Conservation (phyloP, 768 basidiomycete genomes). For the Hericium alpestre region DNA sequence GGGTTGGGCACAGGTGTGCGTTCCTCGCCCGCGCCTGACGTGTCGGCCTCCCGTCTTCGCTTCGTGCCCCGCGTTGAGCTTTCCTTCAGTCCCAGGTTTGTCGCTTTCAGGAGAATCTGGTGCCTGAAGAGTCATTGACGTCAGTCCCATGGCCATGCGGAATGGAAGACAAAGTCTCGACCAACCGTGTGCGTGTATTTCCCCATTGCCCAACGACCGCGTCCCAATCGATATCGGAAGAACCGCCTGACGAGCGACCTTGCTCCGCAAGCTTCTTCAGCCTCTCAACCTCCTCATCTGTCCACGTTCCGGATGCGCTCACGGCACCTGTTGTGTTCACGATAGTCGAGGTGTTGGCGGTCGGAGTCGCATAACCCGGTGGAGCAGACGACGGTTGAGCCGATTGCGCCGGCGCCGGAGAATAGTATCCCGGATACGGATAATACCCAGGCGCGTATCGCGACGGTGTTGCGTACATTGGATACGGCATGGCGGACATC, state of each 20-base stretch:
- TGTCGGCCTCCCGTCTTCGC: slow-evolving; percentile 36
- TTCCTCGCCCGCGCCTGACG: slow-evolving; percentile 1
- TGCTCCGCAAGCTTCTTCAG: slow-evolving; percentile 62
- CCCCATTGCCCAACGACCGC: slow-evolving; percentile 69
- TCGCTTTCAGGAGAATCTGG: slow-evolving; percentile 77
- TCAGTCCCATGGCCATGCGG: not conserved
- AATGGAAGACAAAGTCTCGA: slow-evolving; percentile 2
- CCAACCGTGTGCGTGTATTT: slow-evolving; percentile 58
- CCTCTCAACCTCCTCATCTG: slow-evolving; percentile 64
- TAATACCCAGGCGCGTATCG: slow-evolving; percentile 59
- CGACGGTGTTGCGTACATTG: slow-evolving; percentile 24
- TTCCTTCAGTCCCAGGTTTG: slow-evolving; percentile 66
- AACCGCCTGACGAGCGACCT: slow-evolving; percentile 33
- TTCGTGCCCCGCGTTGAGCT: slow-evolving; percentile 57
- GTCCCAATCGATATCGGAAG: slow-evolving; percentile 67
- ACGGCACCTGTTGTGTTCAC: slow-evolving; percentile 15
- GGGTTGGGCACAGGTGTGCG: slow-evolving; percentile 3
- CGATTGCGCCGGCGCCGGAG: slow-evolving; percentile 9
- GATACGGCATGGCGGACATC: slow-evolving; percentile 29
- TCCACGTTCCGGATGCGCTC: slow-evolving; percentile 66
- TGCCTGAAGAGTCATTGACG: slow-evolving; percentile 35
- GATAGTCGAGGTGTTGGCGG: slow-evolving; percentile 7
- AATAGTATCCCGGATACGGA: slow-evolving; percentile 34
- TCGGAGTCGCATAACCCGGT: slow-evolving; percentile 7
- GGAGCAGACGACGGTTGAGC: slow-evolving; percentile 21